phyloP scores from a whole-genome alignment of 371 early-diverging fungal species.

The Mortierella sp. region DNA sequence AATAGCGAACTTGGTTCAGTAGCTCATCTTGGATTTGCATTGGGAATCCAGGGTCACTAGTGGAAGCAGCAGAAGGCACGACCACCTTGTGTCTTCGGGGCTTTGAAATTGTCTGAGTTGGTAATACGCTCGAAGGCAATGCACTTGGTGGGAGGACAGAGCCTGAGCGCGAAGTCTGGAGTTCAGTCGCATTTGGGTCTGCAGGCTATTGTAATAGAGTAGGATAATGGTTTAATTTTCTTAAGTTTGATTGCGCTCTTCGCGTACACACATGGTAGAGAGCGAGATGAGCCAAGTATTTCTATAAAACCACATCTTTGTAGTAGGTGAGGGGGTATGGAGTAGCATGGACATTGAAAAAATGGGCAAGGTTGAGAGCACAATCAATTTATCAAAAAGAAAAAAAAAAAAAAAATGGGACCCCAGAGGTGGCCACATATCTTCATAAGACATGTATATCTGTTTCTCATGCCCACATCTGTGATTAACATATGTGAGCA shows the following conservation, averaged over 20 bases:
- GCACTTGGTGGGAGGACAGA: constrained; percentile 37
- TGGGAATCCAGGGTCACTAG: constrained; percentile 44
- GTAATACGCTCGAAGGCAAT: constrained; percentile 37
- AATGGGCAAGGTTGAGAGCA: background rate
- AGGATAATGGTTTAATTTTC: background rate
- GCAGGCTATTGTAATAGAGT: constrained; percentile 8
- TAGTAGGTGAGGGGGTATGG: background rate
- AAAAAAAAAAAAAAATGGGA: constrained; percentile 10
- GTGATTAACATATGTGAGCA: background rate
- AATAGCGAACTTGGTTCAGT: constrained; percentile 53
- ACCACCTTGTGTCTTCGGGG: constrained; percentile 54
- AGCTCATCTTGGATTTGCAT: constrained; percentile 55
- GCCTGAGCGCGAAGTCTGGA: constrained; percentile 24
- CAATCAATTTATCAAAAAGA: background rate
- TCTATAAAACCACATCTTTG: background rate
- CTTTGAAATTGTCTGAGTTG: constrained; percentile 40
- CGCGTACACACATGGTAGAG: background rate
- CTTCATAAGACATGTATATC: background rate
- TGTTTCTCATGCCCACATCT: background rate
- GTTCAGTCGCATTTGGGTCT: constrained; percentile 20
- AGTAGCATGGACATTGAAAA: background rate
- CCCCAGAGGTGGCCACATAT: background rate
- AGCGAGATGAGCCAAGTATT: background rate
- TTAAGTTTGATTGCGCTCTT: background rate
- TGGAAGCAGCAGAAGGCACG: constrained; percentile 21